Percentiles rank a stretch among this genome's conserved stretches.
phyloP scores from a whole-genome alignment of 495 filamentous ascomycete species.

The Penicillium maclennaniae region DNA sequence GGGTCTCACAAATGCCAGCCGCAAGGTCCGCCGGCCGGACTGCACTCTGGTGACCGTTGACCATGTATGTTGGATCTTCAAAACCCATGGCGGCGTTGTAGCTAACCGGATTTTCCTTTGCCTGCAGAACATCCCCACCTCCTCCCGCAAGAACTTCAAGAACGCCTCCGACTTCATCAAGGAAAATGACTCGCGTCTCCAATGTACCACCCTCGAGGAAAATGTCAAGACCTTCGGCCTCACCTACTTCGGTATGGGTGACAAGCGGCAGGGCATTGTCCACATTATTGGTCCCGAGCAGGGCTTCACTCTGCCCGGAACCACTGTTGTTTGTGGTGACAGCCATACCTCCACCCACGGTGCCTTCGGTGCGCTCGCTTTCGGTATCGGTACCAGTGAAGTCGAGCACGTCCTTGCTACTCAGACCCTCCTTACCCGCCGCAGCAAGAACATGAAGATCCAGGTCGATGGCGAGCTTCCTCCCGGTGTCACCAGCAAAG shows the following conservation, averaged over 20 bases:
- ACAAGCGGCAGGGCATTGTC: constrained; percentile 97
- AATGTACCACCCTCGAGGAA: constrained; percentile 92
- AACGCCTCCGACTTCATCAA: constrained; percentile 82
- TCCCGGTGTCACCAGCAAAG: constrained; percentile 94
- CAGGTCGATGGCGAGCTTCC: constrained; percentile 87
- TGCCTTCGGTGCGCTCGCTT: constrained; percentile 91
- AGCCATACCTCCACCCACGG: constrained; percentile 97
- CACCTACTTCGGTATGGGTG: constrained; percentile 94
- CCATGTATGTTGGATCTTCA: constrained; percentile 63
- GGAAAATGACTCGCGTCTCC: constrained; percentile 86
- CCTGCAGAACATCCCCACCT: constrained; percentile 79
- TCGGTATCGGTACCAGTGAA: constrained; percentile 96
- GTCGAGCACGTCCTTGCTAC: constrained; percentile 98
- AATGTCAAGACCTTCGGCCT: constrained; percentile 96
- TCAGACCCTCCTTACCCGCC: constrained; percentile 87
- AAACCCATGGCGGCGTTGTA: not conserved
- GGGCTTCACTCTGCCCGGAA: constrained; percentile 95
- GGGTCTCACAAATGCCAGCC: constrained; percentile 79
- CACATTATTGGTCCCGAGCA: constrained; percentile 99
- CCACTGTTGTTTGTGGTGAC: constrained; percentile 96
- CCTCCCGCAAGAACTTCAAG: constrained; percentile 84
- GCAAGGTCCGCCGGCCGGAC: constrained; percentile 87
- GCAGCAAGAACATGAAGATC: constrained; percentile 97
- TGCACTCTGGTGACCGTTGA: constrained; percentile 96
- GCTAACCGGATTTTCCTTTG: constrained; percentile 13